A percentile compares a stretch with the other conserved stretches of the same genome.
phyloP scores from a whole-genome alignment of 1,284 basidiomycete species.

The Tilletia caries region DNA sequence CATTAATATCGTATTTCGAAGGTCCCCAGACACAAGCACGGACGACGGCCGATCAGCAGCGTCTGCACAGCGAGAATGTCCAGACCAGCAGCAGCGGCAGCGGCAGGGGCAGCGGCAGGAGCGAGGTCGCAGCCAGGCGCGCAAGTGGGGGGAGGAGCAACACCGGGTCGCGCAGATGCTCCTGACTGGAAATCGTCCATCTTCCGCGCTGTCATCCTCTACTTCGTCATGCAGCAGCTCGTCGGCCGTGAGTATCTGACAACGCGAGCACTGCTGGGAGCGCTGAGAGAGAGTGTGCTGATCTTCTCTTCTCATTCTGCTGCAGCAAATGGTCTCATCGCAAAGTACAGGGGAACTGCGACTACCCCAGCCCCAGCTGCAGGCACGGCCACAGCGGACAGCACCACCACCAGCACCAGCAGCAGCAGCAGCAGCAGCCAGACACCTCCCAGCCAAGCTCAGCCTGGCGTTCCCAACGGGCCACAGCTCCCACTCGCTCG shows the following conservation, averaged over 20 bases:
- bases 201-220: neutral
- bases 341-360: neutral
- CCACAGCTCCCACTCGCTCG: neutral
- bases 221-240: conserved; percentile 2
- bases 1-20: no score
- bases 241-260: neutral
- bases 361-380: neutral
- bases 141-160: neutral
- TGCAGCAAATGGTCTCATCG: neutral
- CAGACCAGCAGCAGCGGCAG: no score
- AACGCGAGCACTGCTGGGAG: neutral
- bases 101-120: no score
- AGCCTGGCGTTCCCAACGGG: no score
- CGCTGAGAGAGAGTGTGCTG: neutral
- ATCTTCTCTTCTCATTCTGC: neutral
- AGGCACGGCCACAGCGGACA: neutral
- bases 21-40: no score
- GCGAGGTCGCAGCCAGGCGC: no score
- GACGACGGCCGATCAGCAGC: no score
- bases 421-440: no score
- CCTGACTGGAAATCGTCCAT: conserved; percentile 12
- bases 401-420: neutral
- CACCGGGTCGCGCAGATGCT: neutral
- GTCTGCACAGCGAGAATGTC: no score
- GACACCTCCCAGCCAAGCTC: no score